Evolutionary conservation across 208 protist genomes (phyloP), one percentile per base, ranked within the genome.

Genomic region (Acanthamoeba healyi): DNA sequence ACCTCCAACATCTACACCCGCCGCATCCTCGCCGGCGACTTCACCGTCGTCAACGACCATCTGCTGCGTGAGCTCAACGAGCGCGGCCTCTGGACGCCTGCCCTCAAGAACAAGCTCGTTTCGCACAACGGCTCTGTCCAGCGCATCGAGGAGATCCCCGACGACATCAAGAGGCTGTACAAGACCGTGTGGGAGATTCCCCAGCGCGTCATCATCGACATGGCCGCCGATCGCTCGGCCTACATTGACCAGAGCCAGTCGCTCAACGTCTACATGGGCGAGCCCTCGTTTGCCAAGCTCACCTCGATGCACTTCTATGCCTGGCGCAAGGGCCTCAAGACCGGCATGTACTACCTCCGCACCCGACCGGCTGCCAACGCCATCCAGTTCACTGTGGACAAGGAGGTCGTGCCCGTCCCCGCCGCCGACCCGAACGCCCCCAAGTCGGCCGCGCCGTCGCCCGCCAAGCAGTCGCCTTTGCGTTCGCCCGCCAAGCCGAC

Each of bases 221-320:
- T 99, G 99, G 99, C 99, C 26, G 99, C 98, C 26, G 99, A 99
- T 70, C 98, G 99, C 67, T 99, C 98, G 87, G 98, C 99, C 92
- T 99, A 99, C 97, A 99, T 99, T 95, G 99, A 99, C 96, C 99
- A 99, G 97, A 98, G 97, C 58, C 99, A 99, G 97, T 98, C 97
- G n/a, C 96, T 99, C 94, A 99, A 99, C 96, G 96, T 99, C 36
- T 99, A 99, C 97, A 98, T 99, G 58, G 98, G 98, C 74, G 98
- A 96, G 77, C 99, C 99, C 70, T 99, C 96, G 38, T 98, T 97
- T 22, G 96, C 96, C 2, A 99, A 99, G 96, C 97, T 99, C 46
- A 99, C 99, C 10, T 99, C 98, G 14, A 99, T 99, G 99, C 99
- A 99, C 97, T 99, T 99, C 96, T 99, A 99, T 96, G 97, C 97